phyloP scores from a whole-genome alignment of 768 basidiomycete genomes.

The Rhodotorula diobovata region DNA sequence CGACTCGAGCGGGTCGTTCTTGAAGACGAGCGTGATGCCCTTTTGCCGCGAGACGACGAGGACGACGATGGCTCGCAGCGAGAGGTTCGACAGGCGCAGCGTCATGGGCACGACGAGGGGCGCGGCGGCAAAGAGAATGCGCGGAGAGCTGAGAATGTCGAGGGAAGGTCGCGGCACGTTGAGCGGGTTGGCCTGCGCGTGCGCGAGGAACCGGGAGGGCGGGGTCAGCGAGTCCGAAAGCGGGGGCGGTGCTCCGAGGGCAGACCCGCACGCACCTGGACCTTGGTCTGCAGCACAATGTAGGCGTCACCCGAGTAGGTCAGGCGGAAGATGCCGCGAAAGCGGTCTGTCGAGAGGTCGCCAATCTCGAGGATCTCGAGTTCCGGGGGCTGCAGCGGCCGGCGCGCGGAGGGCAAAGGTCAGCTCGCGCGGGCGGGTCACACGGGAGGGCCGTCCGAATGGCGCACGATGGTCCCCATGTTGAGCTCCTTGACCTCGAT shows the following conservation, averaged over 20 bases:
- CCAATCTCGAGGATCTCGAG: slow-evolving; percentile 96
- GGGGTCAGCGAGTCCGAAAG: background rate
- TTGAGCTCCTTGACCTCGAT: slow-evolving; percentile 98
- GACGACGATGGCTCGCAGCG: slow-evolving; percentile 89
- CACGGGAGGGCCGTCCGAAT: slow-evolving; percentile 8
- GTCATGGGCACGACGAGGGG: slow-evolving; percentile 98
- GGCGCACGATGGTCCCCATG: slow-evolving; percentile 88
- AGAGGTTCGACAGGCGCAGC: slow-evolving; percentile 90
- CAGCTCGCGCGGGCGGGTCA: background rate
- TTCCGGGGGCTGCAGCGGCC: slow-evolving; percentile 75
- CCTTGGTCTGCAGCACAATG: slow-evolving; percentile 78
- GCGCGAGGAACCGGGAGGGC: too few relatives aligned
- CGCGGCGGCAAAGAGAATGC: slow-evolving; percentile 89
- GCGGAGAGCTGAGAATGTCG: slow-evolving; percentile 73
- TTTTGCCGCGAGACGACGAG: slow-evolving; percentile 96
- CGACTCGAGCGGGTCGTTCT: slow-evolving; percentile 95
- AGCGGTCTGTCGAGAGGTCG: slow-evolving; percentile 89
- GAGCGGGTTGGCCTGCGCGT: slow-evolving; percentile 77
- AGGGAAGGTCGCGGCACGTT: slow-evolving; percentile 89
- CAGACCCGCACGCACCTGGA: slow-evolving; percentile 62
- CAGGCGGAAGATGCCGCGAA: slow-evolving; percentile 91
- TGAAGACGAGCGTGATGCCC: slow-evolving; percentile 98
- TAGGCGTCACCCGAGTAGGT: slow-evolving; percentile 93
- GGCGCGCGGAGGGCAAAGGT: background rate
- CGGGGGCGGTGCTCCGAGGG: background rate